Evolutionary conservation across 2,329 filamentous ascomycete species (phyloP).

Genomic region (Apiospora koreana): DNA sequence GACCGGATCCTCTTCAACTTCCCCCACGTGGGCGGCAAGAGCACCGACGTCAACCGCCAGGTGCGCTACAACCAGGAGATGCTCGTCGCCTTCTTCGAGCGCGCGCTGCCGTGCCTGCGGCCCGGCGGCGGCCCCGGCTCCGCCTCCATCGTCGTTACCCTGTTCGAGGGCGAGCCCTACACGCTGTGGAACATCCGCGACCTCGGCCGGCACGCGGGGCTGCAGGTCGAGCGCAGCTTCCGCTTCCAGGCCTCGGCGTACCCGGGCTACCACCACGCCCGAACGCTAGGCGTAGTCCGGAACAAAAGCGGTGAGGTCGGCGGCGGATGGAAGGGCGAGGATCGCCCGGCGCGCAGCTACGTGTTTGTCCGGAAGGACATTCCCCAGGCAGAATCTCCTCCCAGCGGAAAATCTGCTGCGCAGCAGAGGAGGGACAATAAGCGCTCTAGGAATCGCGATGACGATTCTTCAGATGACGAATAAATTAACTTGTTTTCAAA

Average conservation of each 20-base stretch:
- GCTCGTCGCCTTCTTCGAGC: slow-evolving; percentile 67
- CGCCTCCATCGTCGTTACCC: slow-evolving; percentile 69
- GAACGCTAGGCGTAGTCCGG: slow-evolving; percentile 68
- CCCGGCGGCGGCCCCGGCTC: slow-evolving; percentile 54
- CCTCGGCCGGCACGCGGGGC: slow-evolving; percentile 74
- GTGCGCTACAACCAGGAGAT: slow-evolving; percentile 88
- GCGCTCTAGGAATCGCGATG: slow-evolving; percentile 28
- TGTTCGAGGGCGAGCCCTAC: slow-evolving; percentile 94
- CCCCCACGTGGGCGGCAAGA: slow-evolving; percentile 90
- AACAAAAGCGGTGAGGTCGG: slow-evolving; percentile 46
- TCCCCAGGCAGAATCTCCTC: slow-evolving; percentile 36
- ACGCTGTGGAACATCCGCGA: slow-evolving; percentile 94
- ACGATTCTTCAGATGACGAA: slow-evolving; percentile 27
- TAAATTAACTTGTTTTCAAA: neutral
- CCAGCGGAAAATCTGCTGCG: slow-evolving; percentile 14
- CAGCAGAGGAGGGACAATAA: slow-evolving; percentile 28
- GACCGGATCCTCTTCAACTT: slow-evolving; percentile 94
- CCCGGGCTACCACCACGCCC: slow-evolving; percentile 72
- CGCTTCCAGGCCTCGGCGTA: slow-evolving; percentile 67
- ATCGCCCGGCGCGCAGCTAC: slow-evolving; percentile 57
- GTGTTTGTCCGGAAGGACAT: slow-evolving; percentile 60
- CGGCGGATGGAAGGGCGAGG: slow-evolving; percentile 53
- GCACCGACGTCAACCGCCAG: slow-evolving; percentile 91
- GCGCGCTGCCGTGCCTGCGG: slow-evolving; percentile 39
- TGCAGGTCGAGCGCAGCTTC: slow-evolving; percentile 71